Percentiles rank a stretch among this genome's conserved stretches.
These are phyloP conservation scores for Melampsora larici-populina DNA, from an alignment of 1,284 basidiomycete genomes.

Conservation along the genomic window DNA sequence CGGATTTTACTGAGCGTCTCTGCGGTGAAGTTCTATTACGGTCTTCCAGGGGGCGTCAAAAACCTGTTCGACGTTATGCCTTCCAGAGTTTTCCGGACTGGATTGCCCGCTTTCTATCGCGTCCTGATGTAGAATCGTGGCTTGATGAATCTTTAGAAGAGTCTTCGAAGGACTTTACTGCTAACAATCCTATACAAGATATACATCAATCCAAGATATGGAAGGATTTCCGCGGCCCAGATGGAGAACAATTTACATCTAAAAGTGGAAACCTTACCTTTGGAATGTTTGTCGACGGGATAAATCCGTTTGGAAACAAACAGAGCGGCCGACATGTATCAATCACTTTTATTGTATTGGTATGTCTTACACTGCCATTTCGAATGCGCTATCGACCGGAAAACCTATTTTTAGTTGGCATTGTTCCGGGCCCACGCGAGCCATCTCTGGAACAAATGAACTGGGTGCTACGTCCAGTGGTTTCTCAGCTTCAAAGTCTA, in stretches of 20 bases:
- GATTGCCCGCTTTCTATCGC: constrained; percentile 12
- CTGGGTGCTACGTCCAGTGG: constrained; percentile 51
- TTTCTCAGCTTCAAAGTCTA: constrained; percentile 50
- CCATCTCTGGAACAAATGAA: too few relatives aligned
- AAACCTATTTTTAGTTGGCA: constrained; percentile 55
- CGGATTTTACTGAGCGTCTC: not conserved
- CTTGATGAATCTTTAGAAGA: not conserved
- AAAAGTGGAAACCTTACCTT: constrained; percentile 1
- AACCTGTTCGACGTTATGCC: not conserved
- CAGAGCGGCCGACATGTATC: constrained; percentile 8
- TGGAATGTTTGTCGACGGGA: constrained; percentile 12
- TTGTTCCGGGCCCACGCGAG: constrained; percentile 52
- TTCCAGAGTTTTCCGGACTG: constrained; percentile 7
- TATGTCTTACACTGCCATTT: constrained; percentile 47
- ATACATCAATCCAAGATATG: constrained; percentile 11
- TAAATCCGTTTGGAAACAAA: constrained; percentile 15
- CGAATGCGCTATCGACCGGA: constrained; percentile 52
- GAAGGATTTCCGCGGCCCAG: constrained; percentile 10
- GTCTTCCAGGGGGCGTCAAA: not conserved
- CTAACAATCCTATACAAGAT: not conserved
- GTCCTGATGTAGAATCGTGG: not conserved
- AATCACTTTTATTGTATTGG: constrained; percentile 14
- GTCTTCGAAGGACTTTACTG: not conserved
- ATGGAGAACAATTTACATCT: constrained; percentile 22
- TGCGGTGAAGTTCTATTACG: not conserved